Base-by-base conservation (phyloP, 495 filamentous ascomycete genomes). In the Neurospora intermedia region DNA sequence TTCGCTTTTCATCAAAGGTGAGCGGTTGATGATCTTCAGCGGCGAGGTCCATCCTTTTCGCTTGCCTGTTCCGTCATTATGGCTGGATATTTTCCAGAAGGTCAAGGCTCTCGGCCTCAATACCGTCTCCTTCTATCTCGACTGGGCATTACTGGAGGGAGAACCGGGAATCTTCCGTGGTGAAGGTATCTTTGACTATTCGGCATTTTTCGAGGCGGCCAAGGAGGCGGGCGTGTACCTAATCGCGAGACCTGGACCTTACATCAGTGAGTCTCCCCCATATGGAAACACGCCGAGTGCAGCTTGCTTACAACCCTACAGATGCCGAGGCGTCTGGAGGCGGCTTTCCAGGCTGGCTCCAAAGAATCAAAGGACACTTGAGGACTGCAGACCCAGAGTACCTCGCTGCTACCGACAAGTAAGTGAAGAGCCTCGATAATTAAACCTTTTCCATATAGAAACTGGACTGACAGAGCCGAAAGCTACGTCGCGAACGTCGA, bases 71-170 rank as follows among this genome's bases (percentile, higher is more conserved):
- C 86, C 90, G 0, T 85, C 87, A 23, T 83, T 94, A 6, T 93
- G 87, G 85, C 84, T 91, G 54, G 93, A 94, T 77, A 78, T 94
- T 41, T 89, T 96, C 76, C 89, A 94, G 76, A 96, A 96, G 80
- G 86, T 93, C 80, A 93, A 89, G 79, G 90, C 91, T 38, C 78
- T 93, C 0, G 92, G 92, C 2, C 93, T 92, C 81, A 93, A 91
- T 74, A 83, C 85, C n/a, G 89, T 93, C 18, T 92, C 89, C 0
- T 92, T 94, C 80, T 93, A 94, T 76, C 81, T 88, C 18, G 85
- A 93, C 75, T 95, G 92, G 92, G 91, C 90, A n/a, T 80, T 94
- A n/a, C 77, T 93, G 2, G 92, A 95, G 80, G 92, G 91, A 40
- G 88, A 91, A 72, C 89, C 85, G 2, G 92, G 91, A 1, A 82